These are phyloP conservation scores for Protomyces inundatus DNA, from an alignment of 1,139 yeast species.

Conservation along the genomic window DNA sequence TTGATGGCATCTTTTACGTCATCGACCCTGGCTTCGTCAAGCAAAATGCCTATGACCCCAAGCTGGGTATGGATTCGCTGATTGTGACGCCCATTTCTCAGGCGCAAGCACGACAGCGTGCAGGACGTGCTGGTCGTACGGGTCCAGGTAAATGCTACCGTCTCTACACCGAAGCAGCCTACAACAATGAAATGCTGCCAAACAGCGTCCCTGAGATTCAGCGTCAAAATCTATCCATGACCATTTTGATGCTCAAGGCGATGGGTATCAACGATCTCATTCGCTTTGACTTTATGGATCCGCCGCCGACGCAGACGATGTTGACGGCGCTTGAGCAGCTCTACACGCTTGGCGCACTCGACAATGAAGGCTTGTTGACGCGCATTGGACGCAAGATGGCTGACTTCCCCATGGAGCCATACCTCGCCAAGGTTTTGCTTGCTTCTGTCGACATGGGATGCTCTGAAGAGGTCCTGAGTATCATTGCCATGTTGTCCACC, in stretches of 20 bases:
- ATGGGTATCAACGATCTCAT: conserved; percentile 85
- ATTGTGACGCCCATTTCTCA: conserved; percentile 81
- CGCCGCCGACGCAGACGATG: conserved; percentile 76
- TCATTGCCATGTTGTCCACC: conserved; percentile 87
- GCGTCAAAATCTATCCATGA: conserved; percentile 71
- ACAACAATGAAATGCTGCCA: conserved; percentile 64
- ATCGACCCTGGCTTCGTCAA: conserved; percentile 92
- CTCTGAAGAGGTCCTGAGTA: conserved; percentile 73
- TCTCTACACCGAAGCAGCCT: conserved; percentile 81
- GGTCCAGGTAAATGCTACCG: conserved; percentile 95
- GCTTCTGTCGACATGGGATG: conserved; percentile 70
- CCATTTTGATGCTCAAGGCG: conserved; percentile 55
- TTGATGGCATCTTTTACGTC: conserved; percentile 83
- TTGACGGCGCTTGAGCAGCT: conserved; percentile 76
- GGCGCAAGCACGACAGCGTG: conserved; percentile 93
- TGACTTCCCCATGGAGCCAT: conserved; percentile 93
- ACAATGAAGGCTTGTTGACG: conserved; percentile 71
- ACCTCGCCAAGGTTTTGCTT: conserved; percentile 73
- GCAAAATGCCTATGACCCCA: conserved; percentile 73
- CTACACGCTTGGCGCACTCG: conserved; percentile 75
- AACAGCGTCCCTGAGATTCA: conserved; percentile 87
- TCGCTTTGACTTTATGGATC: conserved; percentile 88
- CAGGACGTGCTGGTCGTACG: conserved; percentile 96
- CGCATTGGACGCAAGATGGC: conserved; percentile 77
- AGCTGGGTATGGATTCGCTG: conserved; percentile 84